Percentiles rank a stretch among this genome's conserved stretches.
phyloP scores from a whole-genome alignment of 2,329 filamentous ascomycete species.

The Cladosporium sp. region DNA sequence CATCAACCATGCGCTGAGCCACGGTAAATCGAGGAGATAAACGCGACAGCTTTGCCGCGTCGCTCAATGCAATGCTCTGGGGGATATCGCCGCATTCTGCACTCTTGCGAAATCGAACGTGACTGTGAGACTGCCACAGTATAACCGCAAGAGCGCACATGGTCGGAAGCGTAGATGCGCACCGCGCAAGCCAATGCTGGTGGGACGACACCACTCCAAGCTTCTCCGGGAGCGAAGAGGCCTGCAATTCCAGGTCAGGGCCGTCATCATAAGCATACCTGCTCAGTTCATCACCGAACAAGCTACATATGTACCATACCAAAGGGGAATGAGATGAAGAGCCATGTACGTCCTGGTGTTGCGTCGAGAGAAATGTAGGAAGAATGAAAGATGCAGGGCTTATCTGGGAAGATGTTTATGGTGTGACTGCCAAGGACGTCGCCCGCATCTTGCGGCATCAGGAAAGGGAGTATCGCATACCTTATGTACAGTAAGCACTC shows the following conservation, averaged over 20 bases:
- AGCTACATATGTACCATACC: neutral
- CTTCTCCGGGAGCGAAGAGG: neutral
- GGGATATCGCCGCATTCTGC: neutral
- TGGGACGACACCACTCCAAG: neutral
- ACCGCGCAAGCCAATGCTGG: neutral
- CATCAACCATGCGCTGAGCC: neutral
- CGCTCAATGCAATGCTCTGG: neutral
- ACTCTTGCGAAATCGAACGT: neutral
- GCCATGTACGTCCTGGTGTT: neutral
- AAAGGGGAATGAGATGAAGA: neutral
- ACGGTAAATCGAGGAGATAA: neutral
- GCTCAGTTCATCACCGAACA: neutral
- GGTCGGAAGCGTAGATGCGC: neutral
- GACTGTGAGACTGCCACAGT: neutral
- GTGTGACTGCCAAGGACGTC: conserved; percentile 4
- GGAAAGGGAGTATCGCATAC: neutral
- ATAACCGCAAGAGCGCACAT: neutral
- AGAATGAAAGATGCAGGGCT: neutral
- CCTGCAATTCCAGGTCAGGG: neutral
- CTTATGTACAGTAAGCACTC: neutral
- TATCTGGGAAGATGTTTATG: neutral
- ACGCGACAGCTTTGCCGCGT: neutral
- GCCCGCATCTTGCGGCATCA: neutral
- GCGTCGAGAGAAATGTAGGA: neutral
- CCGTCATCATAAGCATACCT: neutral